Percentiles rank a stretch among this genome's conserved stretches.
These are phyloP conservation scores for Zymoseptoria brevis DNA, from an alignment of 2,329 filamentous ascomycete species.

Conservation along the genomic window DNA sequence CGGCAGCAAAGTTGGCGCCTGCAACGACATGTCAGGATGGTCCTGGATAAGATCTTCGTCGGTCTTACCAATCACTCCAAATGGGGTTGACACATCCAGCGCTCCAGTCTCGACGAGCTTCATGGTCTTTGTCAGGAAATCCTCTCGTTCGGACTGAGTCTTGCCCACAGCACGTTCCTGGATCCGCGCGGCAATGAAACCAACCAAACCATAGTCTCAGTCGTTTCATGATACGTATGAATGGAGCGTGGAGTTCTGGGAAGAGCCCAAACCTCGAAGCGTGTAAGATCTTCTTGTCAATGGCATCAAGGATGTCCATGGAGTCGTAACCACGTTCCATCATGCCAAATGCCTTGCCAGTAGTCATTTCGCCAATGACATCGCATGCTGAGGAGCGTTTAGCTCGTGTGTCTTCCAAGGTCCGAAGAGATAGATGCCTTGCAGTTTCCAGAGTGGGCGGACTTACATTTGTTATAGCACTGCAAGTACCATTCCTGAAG, in stretches of 20 bases:
- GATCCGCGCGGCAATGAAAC: constrained; percentile 27
- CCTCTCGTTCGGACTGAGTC: constrained; percentile 28
- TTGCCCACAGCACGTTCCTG: constrained; percentile 25
- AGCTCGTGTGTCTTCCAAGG: too few species aligned
- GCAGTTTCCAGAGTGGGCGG: too few species aligned
- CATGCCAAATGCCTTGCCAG: constrained; percentile 32
- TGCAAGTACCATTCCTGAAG: too few species aligned
- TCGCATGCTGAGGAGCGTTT: constrained; percentile 25
- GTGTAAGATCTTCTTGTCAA: constrained; percentile 28
- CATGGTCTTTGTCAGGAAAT: constrained; percentile 33
- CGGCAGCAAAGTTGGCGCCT: constrained; percentile 35
- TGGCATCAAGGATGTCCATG: constrained; percentile 28
- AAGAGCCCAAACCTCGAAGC: constrained; percentile 34
- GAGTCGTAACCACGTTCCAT: constrained; percentile 27
- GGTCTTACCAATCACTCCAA: background rate
- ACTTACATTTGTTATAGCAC: too few species aligned
- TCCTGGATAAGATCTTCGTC: too few species aligned
- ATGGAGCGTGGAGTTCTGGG: constrained; percentile 31
- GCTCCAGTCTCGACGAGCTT: constrained; percentile 32
- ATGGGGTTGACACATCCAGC: constrained; percentile 27
- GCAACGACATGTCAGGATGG: too few species aligned
- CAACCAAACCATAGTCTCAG: constrained; percentile 33
- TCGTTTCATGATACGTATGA: constrained; percentile 29
- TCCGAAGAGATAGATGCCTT: too few species aligned
- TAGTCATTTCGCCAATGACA: constrained; percentile 37